A percentile compares a stretch with the other conserved stretches of the same genome.
Evolutionary conservation across 169 alveolate species (phyloP).

Genomic region (Perkinsus olseni): DNA sequence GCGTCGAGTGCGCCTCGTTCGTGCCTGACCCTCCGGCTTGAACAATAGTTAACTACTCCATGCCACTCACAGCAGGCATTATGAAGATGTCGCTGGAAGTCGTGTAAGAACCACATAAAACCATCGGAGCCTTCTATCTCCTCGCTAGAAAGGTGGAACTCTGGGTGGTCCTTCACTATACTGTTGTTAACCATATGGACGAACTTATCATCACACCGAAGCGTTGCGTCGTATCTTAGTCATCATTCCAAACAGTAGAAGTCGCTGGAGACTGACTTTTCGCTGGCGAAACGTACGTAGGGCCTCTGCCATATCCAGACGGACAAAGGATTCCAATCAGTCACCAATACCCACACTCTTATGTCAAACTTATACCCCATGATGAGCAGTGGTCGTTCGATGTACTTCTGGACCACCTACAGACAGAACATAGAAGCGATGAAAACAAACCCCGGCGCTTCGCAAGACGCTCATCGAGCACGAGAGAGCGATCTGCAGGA

Average conservation of each 20-base stretch:
- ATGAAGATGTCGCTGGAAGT: constrained; percentile 28
- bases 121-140: constrained; percentile 38
- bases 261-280: not conserved
- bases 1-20: not conserved
- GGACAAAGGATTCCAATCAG: constrained; percentile 63
- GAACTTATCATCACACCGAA: constrained; percentile 46
- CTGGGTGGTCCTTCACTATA: constrained; percentile 43
- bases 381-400: constrained; percentile 51
- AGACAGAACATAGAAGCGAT: not conserved
- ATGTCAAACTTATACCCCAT: constrained; percentile 57
- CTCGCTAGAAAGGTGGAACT: not conserved
- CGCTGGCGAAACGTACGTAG: constrained; percentile 40
- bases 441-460: too few relatives aligned
- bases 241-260: not conserved
- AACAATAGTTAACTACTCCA: not conserved
- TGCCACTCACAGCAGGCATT: not conserved
- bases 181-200: constrained; percentile 61
- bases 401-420: constrained; percentile 48
- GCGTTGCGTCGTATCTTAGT: constrained; percentile 9
- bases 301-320: constrained; percentile 61
- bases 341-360: constrained; percentile 72
- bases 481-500: not conserved
- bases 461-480: not conserved
- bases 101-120: constrained; percentile 60
- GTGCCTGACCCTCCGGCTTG: not conserved